Evolutionary conservation across 192 early-diverging fungal species (phyloP), one percentile per base, ranked within the genome.

Genomic region (Piromyces finnis): DNA sequence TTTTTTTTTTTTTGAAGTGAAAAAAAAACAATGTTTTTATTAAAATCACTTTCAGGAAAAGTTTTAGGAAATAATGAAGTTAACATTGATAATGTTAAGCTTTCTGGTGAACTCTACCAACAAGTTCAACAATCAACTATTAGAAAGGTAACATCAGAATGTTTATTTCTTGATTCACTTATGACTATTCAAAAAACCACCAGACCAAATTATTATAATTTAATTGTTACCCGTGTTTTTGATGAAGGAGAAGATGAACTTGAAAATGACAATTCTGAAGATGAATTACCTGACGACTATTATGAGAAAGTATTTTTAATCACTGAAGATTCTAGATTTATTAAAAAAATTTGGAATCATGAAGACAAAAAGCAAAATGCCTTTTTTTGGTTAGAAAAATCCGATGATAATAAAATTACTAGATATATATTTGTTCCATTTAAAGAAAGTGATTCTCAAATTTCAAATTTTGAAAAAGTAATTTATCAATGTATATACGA

Each of bases 161-260:
- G 51, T 68, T 68, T 68, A 68, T 68, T 11, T 68, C 51, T 68
- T 28, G 89, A 95, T 80, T 89, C 91, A 18, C 83, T 85, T 80
- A 88, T 92, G 12, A 85, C 88, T 18, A 88, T 98, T 78, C 88
- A 91, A 6, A 88, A 91, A 41, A 93, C 96, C 7, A 79, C 87
- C 37, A 81, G 83, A 29, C 82, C 86, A 28, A 88, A 86, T 84
- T 92, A 94, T 79, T 96, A 91, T 84, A 89, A 92, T 81, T 84
- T 97, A n/a, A 88, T 94, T 1, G 87, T 92, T n/a, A 88, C 86
- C 78, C 90, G 94, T 30, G 84, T 92, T 14, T 90, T 91, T 81
- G 92, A 93, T 15, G 93, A 95, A 79, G 95, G 92, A 37, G 93
- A 93, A 80, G 90, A 88, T 29, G 87, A 90, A 13, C 84, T 91